Base-by-base conservation (phyloP, 2,329 filamentous ascomycete species). In the Mariannaea elegans region DNA sequence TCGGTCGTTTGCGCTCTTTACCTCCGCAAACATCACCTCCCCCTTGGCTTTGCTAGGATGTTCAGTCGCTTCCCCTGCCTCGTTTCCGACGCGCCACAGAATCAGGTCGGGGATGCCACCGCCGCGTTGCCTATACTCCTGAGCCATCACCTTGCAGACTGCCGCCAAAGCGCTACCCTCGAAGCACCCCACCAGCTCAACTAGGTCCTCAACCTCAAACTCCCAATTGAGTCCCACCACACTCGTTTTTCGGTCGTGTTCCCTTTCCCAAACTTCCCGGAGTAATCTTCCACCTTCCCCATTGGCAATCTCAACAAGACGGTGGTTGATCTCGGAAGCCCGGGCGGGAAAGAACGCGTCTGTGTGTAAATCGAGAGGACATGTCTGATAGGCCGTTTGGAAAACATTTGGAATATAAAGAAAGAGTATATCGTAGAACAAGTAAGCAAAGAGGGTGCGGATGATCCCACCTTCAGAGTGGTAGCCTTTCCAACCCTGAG, bases 391-490 rank as follows among this genome's bases (percentile, higher is more conserved):
- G 1, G 90, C 87, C 6, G 95, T 99, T 74, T 98, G 94, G 76
- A 99, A 99, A 55, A 99, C 94, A 69, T 98, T 97, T 23, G 95
- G 94, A 5, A 98, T 86, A 75, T 97, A 97, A 23, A 93, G 82
- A 77, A 98, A 98, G 7, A 99, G 81, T 21, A 98, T 86, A 75
- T 99, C 94, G 80, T 90, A 95, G 80, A 98, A 97, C 16, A 99
- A 86, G 72, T 95, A 94, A 13, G 89, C 90, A 76, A 94, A 94
- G 23, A 99, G 81, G 0, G 95, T 99, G n/a, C 93, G 88, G 7
- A 98, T 80, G 67, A 98, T 94, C 2, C 94, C 92, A 31, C 93
- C 93, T 80, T 99, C 95, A 16, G 90, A 87, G 76, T 99, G 95
- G 72, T 94, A 97, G 10, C 95, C 95, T 75, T 97, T 97, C 90